Percentiles rank a stretch among this genome's conserved stretches.
Conservation (phyloP, 1,284 basidiomycete genomes). For the Apiotrichum laibachii region DNA sequence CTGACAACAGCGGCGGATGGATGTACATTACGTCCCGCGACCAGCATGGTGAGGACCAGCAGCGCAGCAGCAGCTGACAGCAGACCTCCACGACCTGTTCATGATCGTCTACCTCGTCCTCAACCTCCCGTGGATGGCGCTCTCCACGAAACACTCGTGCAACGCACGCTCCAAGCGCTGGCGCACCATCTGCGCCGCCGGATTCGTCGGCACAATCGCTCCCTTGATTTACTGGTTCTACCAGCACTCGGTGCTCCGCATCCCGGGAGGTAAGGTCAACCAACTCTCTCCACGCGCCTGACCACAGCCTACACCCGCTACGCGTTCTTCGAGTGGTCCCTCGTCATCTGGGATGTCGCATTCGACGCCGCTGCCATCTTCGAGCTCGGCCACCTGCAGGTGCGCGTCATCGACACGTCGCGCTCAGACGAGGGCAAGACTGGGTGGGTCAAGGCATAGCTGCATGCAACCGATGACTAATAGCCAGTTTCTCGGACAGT, state of each 20-base stretch:
- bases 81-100: conserved; percentile 75
- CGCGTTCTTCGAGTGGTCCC: conserved; percentile 80
- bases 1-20: conserved; percentile 62
- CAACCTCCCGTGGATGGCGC: conserved; percentile 84
- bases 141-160: conserved; percentile 57
- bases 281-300: background rate
- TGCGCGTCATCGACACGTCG: conserved; percentile 21
- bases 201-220: conserved; percentile 66
- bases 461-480: too few relatives aligned
- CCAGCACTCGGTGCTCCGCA: conserved; percentile 72
- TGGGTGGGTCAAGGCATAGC: conserved; percentile 13
- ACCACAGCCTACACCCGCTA: conserved; percentile 74
- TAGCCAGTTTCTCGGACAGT: conserved; percentile 1
- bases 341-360: conserved; percentile 73
- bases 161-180: conserved; percentile 13
- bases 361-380: conserved; percentile 68
- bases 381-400: conserved; percentile 56
- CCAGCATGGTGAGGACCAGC: conserved; percentile 38
- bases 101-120: conserved; percentile 82
- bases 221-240: conserved; percentile 81
- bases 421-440: conserved; percentile 14
- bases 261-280: conserved; percentile 66
- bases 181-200: conserved; percentile 13
- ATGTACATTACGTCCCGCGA: conserved; percentile 72
- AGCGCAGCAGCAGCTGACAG: background rate